Conservation (phyloP, 768 basidiomycete species). For the Boletus reticuloceps region DNA sequence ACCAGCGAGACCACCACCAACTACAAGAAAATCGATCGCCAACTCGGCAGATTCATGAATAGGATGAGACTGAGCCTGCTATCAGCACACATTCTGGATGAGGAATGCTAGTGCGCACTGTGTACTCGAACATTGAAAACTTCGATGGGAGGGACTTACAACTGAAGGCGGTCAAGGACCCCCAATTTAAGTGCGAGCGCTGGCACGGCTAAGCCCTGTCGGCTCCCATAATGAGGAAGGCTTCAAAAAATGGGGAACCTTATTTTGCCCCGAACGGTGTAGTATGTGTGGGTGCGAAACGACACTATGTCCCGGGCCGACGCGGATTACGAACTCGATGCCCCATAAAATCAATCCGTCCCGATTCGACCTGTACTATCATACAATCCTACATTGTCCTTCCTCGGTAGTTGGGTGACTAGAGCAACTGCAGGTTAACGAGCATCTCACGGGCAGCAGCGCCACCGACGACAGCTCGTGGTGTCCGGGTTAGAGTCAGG, state of each 20-base stretch:
- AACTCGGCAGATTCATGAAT: constrained; percentile 13
- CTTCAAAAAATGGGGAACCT: constrained; percentile 9
- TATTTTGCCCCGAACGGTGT: neutral
- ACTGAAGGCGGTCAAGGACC: neutral
- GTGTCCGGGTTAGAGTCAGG: too few relatives aligned
- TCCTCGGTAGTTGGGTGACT: neutral
- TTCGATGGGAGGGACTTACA: neutral
- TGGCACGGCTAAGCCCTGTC: constrained; percentile 14
- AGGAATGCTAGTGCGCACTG: constrained; percentile 4
- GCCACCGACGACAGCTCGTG: too few relatives aligned
- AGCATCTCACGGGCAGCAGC: neutral
- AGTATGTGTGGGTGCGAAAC: constrained; percentile 6
- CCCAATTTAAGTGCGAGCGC: constrained; percentile 17
- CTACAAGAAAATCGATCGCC: constrained; percentile 40
- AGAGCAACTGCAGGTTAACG: neutral
- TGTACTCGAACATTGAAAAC: constrained; percentile 11
- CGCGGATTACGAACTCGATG: constrained; percentile 11
- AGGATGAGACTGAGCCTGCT: constrained; percentile 9
- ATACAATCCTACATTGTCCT: neutral
- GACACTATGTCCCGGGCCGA: too few relatives aligned
- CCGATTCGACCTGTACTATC: too few relatives aligned
- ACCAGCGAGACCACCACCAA: constrained; percentile 55
- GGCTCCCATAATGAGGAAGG: constrained; percentile 14
- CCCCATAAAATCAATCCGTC: neutral
- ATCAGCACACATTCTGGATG: neutral